Conservation (phyloP, 306 rosid genomes). For the Mucuna pruriens region DNA sequence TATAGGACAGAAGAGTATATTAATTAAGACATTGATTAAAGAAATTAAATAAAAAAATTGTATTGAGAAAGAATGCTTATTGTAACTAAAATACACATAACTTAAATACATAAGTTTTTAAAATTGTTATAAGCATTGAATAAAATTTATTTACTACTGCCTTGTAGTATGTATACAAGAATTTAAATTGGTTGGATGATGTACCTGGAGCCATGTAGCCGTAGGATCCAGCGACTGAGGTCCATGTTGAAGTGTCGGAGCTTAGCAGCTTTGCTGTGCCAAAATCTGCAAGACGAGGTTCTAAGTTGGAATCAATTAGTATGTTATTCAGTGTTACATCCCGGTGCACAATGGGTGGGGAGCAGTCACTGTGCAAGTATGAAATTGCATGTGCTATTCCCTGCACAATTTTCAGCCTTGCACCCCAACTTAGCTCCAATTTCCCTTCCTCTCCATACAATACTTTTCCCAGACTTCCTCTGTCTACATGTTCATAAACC, state of each 20-base stretch:
- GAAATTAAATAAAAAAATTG: not conserved
- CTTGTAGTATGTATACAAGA: not conserved
- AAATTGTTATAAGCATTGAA: not conserved
- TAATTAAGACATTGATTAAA: not conserved
- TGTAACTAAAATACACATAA: no score
- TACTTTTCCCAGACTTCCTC: conserved; percentile 60
- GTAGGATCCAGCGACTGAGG: conserved; percentile 66
- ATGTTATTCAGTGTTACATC: conserved; percentile 64
- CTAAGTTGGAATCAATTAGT: conserved; percentile 56
- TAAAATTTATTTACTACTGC: not conserved
- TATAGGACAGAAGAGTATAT: no score
- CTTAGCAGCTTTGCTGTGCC: conserved; percentile 69
- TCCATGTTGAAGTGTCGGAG: conserved; percentile 56
- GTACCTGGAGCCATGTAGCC: conserved; percentile 94
- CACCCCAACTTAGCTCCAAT: conserved; percentile 53
- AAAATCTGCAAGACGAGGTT: conserved; percentile 67
- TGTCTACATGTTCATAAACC: conserved; percentile 58
- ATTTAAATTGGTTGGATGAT: not conserved
- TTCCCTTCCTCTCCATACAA: conserved; percentile 53
- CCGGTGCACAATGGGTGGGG: conserved; percentile 64
- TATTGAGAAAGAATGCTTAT: no score
- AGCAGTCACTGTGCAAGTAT: conserved; percentile 69
- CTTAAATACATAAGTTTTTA: no score
- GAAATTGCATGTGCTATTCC: conserved; percentile 74
- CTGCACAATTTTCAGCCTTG: conserved; percentile 56